These are phyloP conservation scores for Melanogaster broomeanus DNA, from an alignment of 768 basidiomycete genomes.

Conservation along the genomic window DNA sequence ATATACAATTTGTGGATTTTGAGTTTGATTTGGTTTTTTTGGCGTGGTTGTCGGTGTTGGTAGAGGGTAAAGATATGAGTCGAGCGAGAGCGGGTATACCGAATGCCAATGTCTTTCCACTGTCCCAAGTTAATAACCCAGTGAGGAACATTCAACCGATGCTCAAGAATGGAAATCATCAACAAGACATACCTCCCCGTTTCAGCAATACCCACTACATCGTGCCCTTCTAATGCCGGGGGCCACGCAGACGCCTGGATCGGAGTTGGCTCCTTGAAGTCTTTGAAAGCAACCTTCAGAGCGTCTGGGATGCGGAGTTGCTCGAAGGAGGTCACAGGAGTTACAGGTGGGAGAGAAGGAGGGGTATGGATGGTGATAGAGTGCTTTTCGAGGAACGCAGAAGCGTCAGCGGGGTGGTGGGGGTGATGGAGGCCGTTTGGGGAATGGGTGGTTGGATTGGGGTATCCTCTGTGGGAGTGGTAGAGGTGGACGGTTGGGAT, in stretches of 20 bases:
- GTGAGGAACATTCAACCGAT: neutral
- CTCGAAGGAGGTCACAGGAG: constrained; percentile 74
- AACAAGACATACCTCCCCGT: constrained; percentile 71
- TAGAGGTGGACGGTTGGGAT: neutral
- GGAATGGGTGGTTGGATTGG: constrained; percentile 18
- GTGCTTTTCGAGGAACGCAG: constrained; percentile 70
- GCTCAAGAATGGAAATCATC: constrained; percentile 1
- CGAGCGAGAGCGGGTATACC: constrained; percentile 85
- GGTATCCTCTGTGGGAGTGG: constrained; percentile 3
- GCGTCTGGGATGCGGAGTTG: constrained; percentile 66
- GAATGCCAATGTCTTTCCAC: constrained; percentile 96
- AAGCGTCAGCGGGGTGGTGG: constrained; percentile 40
- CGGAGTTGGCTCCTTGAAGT: constrained; percentile 88
- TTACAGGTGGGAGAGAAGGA: constrained; percentile 43
- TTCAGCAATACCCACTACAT: constrained; percentile 95
- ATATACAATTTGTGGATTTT: constrained; percentile 39
- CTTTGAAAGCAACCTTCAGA: constrained; percentile 62
- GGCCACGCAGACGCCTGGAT: constrained; percentile 98
- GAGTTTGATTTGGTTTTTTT: constrained; percentile 30
- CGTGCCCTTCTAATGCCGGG: constrained; percentile 73
- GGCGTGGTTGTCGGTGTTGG: constrained; percentile 13
- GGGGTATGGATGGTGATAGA: constrained; percentile 70
- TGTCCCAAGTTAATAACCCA: constrained; percentile 30
- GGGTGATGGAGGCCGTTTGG: constrained; percentile 10
- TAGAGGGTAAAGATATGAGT: constrained; percentile 46